Evolutionary conservation across 2,329 filamentous ascomycete species (phyloP).

Genomic region (Pyricularia pennisetigena): DNA sequence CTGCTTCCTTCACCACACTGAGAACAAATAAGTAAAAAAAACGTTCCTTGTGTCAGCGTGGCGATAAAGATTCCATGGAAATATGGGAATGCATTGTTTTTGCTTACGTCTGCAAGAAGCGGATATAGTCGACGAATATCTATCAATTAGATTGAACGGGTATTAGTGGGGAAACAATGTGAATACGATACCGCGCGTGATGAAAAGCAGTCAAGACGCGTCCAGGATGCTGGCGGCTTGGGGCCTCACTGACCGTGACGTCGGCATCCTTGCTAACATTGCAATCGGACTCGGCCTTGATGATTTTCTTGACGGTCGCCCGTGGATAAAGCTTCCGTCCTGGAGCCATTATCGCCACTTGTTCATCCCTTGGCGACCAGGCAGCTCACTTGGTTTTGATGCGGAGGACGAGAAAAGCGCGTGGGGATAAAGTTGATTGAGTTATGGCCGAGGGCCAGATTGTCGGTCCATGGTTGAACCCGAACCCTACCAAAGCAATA

Average conservation of each 20-base stretch:
- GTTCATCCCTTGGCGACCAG: background rate
- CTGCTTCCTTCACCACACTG: constrained; percentile 71
- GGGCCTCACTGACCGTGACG: constrained; percentile 52
- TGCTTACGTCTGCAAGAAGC: constrained; percentile 64
- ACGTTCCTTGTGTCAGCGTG: background rate
- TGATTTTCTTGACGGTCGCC: constrained; percentile 75
- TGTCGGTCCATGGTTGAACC: background rate
- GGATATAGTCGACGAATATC: constrained; percentile 77
- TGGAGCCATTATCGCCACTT: constrained; percentile 38
- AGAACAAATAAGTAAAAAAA: background rate
- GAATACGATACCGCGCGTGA: background rate
- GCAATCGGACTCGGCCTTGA: constrained; percentile 79
- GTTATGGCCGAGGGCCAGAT: background rate
- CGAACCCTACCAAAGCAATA: background rate
- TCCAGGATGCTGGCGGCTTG: background rate
- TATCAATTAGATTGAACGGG: constrained; percentile 21
- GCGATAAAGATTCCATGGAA: constrained; percentile 2
- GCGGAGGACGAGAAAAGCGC: background rate
- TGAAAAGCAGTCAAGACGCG: constrained; percentile 1
- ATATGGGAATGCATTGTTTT: background rate
- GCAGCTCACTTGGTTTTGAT: background rate
- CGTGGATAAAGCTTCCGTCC: constrained; percentile 74
- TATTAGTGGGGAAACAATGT: background rate
- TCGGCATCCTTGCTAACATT: constrained; percentile 79
- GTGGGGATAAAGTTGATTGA: background rate